phyloP scores from a whole-genome alignment of 2,329 filamentous ascomycete genomes.

The Pyricularia sp. region DNA sequence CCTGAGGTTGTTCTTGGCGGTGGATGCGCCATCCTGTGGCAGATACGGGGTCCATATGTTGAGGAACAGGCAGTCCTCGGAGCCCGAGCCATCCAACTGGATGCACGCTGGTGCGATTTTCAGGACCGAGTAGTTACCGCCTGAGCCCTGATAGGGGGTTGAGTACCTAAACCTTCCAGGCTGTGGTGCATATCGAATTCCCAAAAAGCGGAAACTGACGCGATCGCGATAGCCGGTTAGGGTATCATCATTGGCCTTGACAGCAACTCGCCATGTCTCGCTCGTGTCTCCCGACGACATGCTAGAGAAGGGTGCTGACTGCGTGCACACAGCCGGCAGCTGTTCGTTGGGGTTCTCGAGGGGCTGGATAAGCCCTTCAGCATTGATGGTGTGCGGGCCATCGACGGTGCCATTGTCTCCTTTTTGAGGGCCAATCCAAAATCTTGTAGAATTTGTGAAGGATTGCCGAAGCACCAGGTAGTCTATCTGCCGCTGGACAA shows the following conservation, averaged over 20 bases:
- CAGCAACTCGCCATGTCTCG: slow-evolving; percentile 21
- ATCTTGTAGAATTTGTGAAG: slow-evolving; percentile 13
- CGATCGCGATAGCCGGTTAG: slow-evolving; percentile 27
- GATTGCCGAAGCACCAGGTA: slow-evolving; percentile 22
- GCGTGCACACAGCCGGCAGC: slow-evolving; percentile 27
- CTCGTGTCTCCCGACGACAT: slow-evolving; percentile 17
- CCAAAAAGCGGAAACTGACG: slow-evolving; percentile 37
- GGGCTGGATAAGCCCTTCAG: slow-evolving; percentile 12
- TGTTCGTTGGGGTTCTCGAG: slow-evolving; percentile 6
- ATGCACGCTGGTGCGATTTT: slow-evolving; percentile 24
- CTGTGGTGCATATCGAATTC: slow-evolving; percentile 30
- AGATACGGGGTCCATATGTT: slow-evolving; percentile 31
- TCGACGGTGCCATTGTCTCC: slow-evolving; percentile 4
- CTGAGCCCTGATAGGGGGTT: slow-evolving; percentile 21
- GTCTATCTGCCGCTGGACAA: slow-evolving; percentile 19
- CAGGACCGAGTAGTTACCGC: slow-evolving; percentile 19
- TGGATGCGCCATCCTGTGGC: slow-evolving; percentile 14
- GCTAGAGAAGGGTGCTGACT: slow-evolving; percentile 28
- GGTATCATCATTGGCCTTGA: slow-evolving; percentile 24
- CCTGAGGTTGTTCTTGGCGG: slow-evolving; percentile 13
- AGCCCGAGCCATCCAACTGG: slow-evolving; percentile 21
- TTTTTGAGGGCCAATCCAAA: slow-evolving; percentile 21
- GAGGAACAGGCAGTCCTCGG: slow-evolving; percentile 34
- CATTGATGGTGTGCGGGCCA: slow-evolving; percentile 15
- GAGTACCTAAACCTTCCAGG: slow-evolving; percentile 32